Evolutionary conservation across 192 early-diverging fungal genomes (phyloP).

Genomic region (Phycomyces blakesleeanus): DNA sequence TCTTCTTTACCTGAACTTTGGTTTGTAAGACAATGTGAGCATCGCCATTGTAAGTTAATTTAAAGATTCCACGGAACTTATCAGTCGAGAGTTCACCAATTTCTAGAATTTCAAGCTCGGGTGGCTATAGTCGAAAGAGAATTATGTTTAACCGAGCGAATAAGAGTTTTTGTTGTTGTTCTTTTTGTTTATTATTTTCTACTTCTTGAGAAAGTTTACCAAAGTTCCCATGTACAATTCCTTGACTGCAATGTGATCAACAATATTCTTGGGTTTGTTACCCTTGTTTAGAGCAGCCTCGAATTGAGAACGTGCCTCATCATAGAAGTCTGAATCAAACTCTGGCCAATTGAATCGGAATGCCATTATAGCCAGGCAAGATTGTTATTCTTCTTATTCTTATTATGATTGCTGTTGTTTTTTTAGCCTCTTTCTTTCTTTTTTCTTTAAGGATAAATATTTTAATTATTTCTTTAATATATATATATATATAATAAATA

Average conservation of each 20-base stretch:
- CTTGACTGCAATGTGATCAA: slow-evolving; percentile 86
- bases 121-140: slow-evolving; percentile 68
- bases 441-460: too few species aligned
- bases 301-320: slow-evolving; percentile 82
- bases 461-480: too few species aligned
- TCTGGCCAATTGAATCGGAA: slow-evolving; percentile 98
- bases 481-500: too few species aligned
- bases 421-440: too few species aligned
- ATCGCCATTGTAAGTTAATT: slow-evolving; percentile 90
- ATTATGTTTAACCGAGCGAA: too few species aligned
- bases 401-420: too few species aligned
- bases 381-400: background rate
- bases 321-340: slow-evolving; percentile 84
- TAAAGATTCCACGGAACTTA: slow-evolving; percentile 93
- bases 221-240: slow-evolving; percentile 94
- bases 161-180: too few species aligned
- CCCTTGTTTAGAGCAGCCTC: slow-evolving; percentile 94
- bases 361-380: slow-evolving; percentile 65
- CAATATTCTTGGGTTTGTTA: slow-evolving; percentile 89
- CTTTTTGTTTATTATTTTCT: too few species aligned
- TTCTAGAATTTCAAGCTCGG: slow-evolving; percentile 96
- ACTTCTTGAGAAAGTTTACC: slow-evolving; percentile 32
- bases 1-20: slow-evolving; percentile 63
- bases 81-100: slow-evolving; percentile 95
- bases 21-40: slow-evolving; percentile 89